Evolutionary conservation across 139 green algal species (phyloP), one percentile per base, ranked within the genome.

Genomic region (Desmodesmus armatus): DNA sequence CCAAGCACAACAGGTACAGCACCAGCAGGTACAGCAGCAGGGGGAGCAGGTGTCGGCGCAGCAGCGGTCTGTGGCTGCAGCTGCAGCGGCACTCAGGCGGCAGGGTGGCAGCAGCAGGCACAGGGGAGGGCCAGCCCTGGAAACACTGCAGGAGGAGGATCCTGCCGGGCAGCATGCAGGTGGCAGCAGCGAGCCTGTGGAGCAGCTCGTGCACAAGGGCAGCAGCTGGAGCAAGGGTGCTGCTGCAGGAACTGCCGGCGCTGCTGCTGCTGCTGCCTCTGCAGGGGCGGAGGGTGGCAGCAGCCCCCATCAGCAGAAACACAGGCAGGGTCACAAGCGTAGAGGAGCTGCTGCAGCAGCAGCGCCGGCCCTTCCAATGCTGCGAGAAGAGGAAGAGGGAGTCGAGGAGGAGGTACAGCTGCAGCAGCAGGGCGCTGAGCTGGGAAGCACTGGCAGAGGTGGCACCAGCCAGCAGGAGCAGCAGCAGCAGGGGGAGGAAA

Each of bases 301-400:
- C 70, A 60, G 41, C 70, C 41, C 4, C 70, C 37, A 39, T 78
- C 58, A 55, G 70, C 70, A 39, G 70, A 78, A 78, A 40, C 70
- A 78, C 39, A 60, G 40, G 37, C 55, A n/a, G 37, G 23, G 6
- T 23, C 29, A 17, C 25, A 41, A 9, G 33, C 9, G 63, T 29
- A 41, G 29, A 9, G 41, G 39, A 29, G 69, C 37, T 33, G 69
- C 40, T 23, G 69, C 6, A 60, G 40, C 41, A 77, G 21, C 40
- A 49, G 11, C 35, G 7, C 11, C 19, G n/a, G 35, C 66, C 21
- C 69, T 29, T 17, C 3, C 1, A 33, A 69, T 39, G n/a, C n/a
- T 69, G 60, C 60, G 25, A n/a, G 37, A 29, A 6, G 19, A 69
- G 60, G 60, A 6, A 69, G n/a, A n/a, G n/a, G n/a, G n/a, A n/a